Percentiles rank a stretch among this genome's conserved stretches.
phyloP scores from a whole-genome alignment of 257 asterid species.

The Primulina huaijiensis region DNA sequence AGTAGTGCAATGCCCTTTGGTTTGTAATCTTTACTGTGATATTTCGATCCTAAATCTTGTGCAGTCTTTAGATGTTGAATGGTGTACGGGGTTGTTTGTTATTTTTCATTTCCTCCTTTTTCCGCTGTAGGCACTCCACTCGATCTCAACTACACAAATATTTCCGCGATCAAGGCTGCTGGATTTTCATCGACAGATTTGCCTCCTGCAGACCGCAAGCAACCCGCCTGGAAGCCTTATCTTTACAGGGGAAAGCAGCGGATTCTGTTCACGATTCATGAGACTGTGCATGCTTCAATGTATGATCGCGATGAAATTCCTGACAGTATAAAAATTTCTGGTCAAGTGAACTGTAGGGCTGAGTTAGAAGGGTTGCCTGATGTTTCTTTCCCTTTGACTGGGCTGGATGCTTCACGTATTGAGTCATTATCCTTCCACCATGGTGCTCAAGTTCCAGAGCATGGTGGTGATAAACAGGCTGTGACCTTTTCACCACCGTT shows the following conservation, averaged over 20 bases:
- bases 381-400: slow-evolving; percentile 76
- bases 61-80: slow-evolving; percentile 1
- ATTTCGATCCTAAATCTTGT: slow-evolving; percentile 20
- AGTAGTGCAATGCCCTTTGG: slow-evolving; percentile 94
- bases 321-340: slow-evolving; percentile 72
- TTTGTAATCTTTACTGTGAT: slow-evolving; percentile 48
- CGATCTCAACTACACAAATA: slow-evolving; percentile 77
- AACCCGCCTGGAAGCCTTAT: slow-evolving; percentile 99
- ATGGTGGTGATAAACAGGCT: slow-evolving; percentile 83
- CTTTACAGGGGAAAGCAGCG: slow-evolving; percentile 89
- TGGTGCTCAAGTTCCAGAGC: slow-evolving; percentile 98
- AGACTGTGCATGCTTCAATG: slow-evolving; percentile 87
- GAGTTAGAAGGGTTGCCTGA: slow-evolving; percentile 96
- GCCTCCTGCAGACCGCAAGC: slow-evolving; percentile 86
- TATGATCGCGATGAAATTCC: slow-evolving; percentile 96
- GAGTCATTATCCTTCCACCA: slow-evolving; percentile 89
- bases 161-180: slow-evolving; percentile 61
- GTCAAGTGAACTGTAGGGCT: slow-evolving; percentile 96
- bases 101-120: slow-evolving; percentile 18
- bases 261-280: slow-evolving; percentile 81
- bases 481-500: slow-evolving; percentile 88
- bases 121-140: slow-evolving; percentile 72
- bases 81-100: slow-evolving; percentile 15
- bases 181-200: slow-evolving; percentile 80
- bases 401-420: slow-evolving; percentile 63